Percentiles rank a stretch among this genome's conserved stretches.
phyloP scores from a whole-genome alignment of 106 monocot genomes.

The Ottelia alismoides region DNA sequence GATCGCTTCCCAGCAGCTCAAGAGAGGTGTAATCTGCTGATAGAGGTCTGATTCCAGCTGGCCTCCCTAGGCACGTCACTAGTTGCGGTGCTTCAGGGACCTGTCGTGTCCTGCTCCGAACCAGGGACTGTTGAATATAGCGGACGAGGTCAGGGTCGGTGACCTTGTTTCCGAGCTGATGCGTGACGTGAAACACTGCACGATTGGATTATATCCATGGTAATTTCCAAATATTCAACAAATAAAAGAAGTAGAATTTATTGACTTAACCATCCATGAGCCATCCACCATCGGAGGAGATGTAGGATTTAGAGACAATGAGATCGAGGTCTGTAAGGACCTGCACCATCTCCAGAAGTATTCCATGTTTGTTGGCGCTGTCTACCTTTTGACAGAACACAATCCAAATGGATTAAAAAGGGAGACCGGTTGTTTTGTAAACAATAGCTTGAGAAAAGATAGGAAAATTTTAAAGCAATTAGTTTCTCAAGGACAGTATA shows the following conservation, averaged over 20 bases:
- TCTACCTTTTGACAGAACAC: conserved; percentile 28
- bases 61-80: conserved; percentile 31
- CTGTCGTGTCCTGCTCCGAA: too few species aligned
- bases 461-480: too few species aligned
- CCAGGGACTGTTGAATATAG: conserved; percentile 14
- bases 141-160: too few species aligned
- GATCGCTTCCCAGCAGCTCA: conserved; percentile 34
- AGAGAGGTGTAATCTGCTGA: conserved; percentile 8
- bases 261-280: conserved; percentile 42
- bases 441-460: too few species aligned
- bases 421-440: too few species aligned
- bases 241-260: neutral
- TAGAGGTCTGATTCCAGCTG: neutral
- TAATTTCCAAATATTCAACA: too few species aligned
- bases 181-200: too few species aligned
- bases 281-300: conserved; percentile 60
- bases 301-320: conserved; percentile 55
- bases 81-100: too few species aligned
- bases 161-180: too few species aligned
- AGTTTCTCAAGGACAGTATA: too few species aligned
- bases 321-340: conserved; percentile 59
- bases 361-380: conserved; percentile 45
- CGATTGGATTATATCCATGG: too few species aligned
- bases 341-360: conserved; percentile 60
- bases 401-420: neutral